Base-by-base conservation (phyloP, 306 rosid species). In the Luffa acutangula region DNA sequence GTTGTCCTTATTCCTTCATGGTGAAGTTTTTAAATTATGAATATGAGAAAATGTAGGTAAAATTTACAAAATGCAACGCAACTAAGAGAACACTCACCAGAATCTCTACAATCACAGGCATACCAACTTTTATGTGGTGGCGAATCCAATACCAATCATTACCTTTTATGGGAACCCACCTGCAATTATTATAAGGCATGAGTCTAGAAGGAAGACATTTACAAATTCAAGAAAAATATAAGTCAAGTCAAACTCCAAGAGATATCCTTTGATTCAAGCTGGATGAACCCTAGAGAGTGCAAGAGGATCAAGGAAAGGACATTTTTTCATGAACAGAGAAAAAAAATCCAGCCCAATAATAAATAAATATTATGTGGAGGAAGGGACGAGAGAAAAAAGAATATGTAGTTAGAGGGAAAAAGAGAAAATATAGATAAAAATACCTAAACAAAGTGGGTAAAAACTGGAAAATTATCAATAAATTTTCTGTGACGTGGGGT, bases 111-210 rank as follows among this genome's bases (percentile, higher is more conserved):
- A 89, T 77, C 88, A 91, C 96, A 5, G 78, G 80, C 97, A 91
- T 92, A 60, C 97, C 98, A 77, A 95, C 97, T 87, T 83, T 93
- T 81, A 95, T 90, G 88, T 95, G 97, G 84, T 95, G 98, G 53
- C 98, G 98, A 79, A 93, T 89, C 98, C 98, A 95, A 85, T 66
- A 95, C 98, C 98, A 95, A 81, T 95, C 98, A 82, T 95, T 95
- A 80, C 83, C 84, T 82, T 93, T 93, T 81, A 95, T 95, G 57
- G 97, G 98, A 76, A 95, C 93, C 97, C 91, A 95, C 90, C 98
- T 95, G 86, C 71, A 87, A 85, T 74, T 31, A 11, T 14, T 21
- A 14, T 25, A 45, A 39, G 78, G 86, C 77, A 84, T 80, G 80
- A 89, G 70, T 77, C 77, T 78, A 77, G 81, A 8, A 45, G 41